These are phyloP conservation scores for Pyrenochaeta sp. DNA, from an alignment of 2,329 filamentous ascomycete species.

Conservation along the genomic window DNA sequence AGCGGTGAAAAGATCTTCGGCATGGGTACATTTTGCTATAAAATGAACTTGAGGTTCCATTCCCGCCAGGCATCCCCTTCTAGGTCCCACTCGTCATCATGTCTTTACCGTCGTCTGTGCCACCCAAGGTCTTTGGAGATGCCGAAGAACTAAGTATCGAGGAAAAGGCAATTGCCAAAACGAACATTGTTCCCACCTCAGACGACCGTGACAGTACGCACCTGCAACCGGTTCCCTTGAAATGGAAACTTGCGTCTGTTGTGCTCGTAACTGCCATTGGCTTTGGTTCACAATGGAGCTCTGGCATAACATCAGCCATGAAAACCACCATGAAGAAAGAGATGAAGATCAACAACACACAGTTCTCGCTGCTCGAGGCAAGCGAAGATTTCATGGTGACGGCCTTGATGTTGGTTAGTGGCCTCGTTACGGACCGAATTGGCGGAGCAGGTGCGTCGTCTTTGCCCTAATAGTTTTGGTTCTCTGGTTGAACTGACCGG, in stretches of 20 bases:
- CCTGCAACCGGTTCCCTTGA: slow-evolving; percentile 28
- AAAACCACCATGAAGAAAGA: slow-evolving; percentile 35
- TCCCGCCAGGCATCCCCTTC: too few relatives aligned
- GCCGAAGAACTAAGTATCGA: too few relatives aligned
- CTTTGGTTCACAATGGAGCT: slow-evolving; percentile 67
- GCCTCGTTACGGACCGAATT: slow-evolving; percentile 64
- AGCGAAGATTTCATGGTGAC: slow-evolving; percentile 70
- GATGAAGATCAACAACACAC: slow-evolving; percentile 66
- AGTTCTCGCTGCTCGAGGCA: slow-evolving; percentile 66
- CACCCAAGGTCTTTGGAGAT: too few relatives aligned
- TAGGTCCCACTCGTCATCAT: too few relatives aligned
- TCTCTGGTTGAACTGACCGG: background rate
- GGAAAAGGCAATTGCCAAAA: too few relatives aligned
- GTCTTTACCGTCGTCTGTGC: too few relatives aligned
- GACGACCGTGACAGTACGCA: too few relatives aligned
- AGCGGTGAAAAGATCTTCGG: too few relatives aligned
- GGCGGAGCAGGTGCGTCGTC: slow-evolving; percentile 60
- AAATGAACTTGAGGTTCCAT: too few relatives aligned
- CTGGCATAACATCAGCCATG: slow-evolving; percentile 63
- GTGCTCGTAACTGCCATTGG: slow-evolving; percentile 62
- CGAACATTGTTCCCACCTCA: too few relatives aligned
- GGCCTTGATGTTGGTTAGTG: slow-evolving; percentile 61
- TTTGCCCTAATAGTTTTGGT: too few relatives aligned
- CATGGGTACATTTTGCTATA: too few relatives aligned
- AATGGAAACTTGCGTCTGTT: slow-evolving; percentile 53